A percentile compares a stretch with the other conserved stretches of the same genome.
Conservation (phyloP, 495 filamentous ascomycete species). For the Tuber borchii region DNA sequence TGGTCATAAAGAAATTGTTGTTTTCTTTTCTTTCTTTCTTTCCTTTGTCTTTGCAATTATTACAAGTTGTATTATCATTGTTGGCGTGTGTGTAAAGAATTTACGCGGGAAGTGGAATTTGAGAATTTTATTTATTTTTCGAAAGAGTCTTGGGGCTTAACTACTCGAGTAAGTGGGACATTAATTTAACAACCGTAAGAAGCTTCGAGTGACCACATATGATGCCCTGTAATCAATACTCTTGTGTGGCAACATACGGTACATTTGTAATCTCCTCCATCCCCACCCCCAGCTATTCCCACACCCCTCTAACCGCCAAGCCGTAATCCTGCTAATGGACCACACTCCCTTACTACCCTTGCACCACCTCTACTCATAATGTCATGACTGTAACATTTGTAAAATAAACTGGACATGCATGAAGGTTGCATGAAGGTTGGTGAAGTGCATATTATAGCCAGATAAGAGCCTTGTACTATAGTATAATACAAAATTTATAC, state of each 20-base stretch:
- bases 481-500: too few relatives aligned
- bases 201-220: neutral
- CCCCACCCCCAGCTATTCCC: too few relatives aligned
- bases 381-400: too few relatives aligned
- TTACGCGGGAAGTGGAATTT: neutral
- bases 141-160: neutral
- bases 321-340: too few relatives aligned
- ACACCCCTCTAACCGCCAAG: too few relatives aligned
- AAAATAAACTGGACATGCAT: too few relatives aligned
- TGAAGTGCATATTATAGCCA: too few relatives aligned
- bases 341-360: too few relatives aligned
- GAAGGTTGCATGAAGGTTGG: too few relatives aligned
- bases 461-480: too few relatives aligned
- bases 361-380: too few relatives aligned
- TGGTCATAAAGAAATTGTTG: neutral
- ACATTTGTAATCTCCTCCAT: too few relatives aligned
- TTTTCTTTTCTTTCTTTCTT: neutral
- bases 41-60: neutral
- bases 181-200: neutral
- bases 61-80: neutral
- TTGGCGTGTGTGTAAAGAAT: neutral
- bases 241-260: neutral
- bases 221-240: neutral
- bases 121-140: neutral
- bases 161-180: neutral